A percentile compares a stretch with the other conserved stretches of the same genome.
Conservation (phyloP, 208 protist genomes). For the Leishmania gerbilli region DNA sequence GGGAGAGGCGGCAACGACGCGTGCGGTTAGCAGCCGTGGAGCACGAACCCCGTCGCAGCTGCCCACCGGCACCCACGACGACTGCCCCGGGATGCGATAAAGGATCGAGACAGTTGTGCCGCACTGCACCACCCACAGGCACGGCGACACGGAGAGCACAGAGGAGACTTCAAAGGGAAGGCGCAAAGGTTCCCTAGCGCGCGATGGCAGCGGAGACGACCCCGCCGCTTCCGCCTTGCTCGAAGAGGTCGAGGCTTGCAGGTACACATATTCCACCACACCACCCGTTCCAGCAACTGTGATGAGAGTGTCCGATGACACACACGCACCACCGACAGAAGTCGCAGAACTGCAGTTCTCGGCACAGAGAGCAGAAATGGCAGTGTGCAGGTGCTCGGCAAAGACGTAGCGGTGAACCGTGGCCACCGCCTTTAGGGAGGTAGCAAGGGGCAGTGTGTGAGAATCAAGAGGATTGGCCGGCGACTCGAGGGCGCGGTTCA, state of each 20-base stretch:
- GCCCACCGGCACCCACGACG: slow-evolving; percentile 47
- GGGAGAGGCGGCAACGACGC: not conserved
- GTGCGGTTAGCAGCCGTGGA: slow-evolving; percentile 51
- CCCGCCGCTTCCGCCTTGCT: not conserved
- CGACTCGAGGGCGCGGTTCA: not conserved
- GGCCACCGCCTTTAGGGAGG: slow-evolving; percentile 5
- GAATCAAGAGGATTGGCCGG: not conserved
- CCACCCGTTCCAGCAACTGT: slow-evolving; percentile 23
- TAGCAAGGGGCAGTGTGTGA: not conserved
- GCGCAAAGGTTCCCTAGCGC: slow-evolving; percentile 30
- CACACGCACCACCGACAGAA: not conserved
- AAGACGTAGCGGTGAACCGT: slow-evolving; percentile 23
- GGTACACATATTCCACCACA: slow-evolving; percentile 15
- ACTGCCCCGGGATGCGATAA: slow-evolving; percentile 9
- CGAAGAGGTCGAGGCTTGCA: not conserved
- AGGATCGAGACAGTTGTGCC: slow-evolving; percentile 60
- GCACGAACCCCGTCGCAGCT: slow-evolving; percentile 50
- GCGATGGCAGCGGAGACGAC: not conserved
- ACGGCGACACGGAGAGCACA: slow-evolving; percentile 38
- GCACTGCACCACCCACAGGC: slow-evolving; percentile 41
- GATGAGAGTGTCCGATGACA: slow-evolving; percentile 2
- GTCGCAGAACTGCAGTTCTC: not conserved
- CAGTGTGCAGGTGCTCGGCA: slow-evolving; percentile 22
- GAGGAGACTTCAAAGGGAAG: slow-evolving; percentile 54
- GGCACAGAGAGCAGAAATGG: slow-evolving; percentile 18